A percentile compares a stretch with the other conserved stretches of the same genome.
These are phyloP conservation scores for Paracorniculantispora psalliotae DNA, from an alignment of 2,329 filamentous ascomycete genomes.

Conservation along the genomic window DNA sequence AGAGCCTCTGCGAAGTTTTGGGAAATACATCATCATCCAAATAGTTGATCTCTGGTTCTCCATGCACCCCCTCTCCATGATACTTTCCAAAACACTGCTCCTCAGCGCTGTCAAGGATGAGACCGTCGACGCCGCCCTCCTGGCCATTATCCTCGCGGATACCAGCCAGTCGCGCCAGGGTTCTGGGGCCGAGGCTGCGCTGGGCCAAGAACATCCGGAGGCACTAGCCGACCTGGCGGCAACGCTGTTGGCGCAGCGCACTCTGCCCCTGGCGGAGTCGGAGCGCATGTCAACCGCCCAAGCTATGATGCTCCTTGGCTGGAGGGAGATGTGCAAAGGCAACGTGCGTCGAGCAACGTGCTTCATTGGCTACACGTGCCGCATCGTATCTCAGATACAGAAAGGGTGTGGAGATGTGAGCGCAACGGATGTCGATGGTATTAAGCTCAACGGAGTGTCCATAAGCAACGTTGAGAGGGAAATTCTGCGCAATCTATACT, in stretches of 20 bases:
- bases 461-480: not conserved
- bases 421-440: not conserved
- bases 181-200: not conserved
- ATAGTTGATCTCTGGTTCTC: not conserved
- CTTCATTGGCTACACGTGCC: not conserved
- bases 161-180: not conserved
- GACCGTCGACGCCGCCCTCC: not conserved
- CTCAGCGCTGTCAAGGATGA: not conserved
- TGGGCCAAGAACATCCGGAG: not conserved
- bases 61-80: not conserved
- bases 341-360: not conserved
- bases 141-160: not conserved
- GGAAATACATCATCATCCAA: not conserved
- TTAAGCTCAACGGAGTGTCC: not conserved
- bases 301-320: not conserved
- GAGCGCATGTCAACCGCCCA: not conserved
- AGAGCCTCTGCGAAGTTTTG: not conserved
- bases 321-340: not conserved
- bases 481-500: not conserved
- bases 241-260: not conserved
- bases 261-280: not conserved
- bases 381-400: not conserved
- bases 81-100: not conserved
- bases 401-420: not conserved
- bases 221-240: not conserved